These are phyloP conservation scores for Hypoxylon intermedium DNA, from an alignment of 495 filamentous ascomycete genomes.

Conservation along the genomic window DNA sequence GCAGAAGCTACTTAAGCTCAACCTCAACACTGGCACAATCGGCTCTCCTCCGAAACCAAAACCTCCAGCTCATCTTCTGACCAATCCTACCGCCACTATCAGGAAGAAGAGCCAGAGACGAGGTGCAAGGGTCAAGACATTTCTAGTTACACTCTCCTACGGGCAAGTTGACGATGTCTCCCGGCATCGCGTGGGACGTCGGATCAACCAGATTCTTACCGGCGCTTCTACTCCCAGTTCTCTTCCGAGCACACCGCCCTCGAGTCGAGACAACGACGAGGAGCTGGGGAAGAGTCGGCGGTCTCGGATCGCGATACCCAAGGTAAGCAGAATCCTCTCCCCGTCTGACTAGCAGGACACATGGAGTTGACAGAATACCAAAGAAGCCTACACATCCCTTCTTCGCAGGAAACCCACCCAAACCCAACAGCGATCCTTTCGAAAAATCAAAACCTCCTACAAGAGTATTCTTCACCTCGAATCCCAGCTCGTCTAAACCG, in stretches of 20 bases:
- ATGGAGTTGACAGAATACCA: slow-evolving; percentile 33
- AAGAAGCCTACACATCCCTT: slow-evolving; percentile 81
- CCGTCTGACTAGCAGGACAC: slow-evolving; percentile 40
- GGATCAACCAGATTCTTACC: slow-evolving; percentile 45
- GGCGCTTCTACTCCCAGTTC: not conserved
- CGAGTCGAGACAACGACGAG: slow-evolving; percentile 6
- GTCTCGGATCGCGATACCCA: no score
- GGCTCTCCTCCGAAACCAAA: slow-evolving; percentile 59
- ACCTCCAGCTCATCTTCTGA: not conserved
- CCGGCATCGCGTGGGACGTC: slow-evolving; percentile 44
- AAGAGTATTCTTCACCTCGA: slow-evolving; percentile 45
- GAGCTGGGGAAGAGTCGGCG: no score
- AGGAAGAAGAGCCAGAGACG: slow-evolving; percentile 19
- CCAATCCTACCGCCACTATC: not conserved
- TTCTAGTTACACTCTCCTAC: slow-evolving; percentile 46
- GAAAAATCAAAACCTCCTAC: slow-evolving; percentile 27
- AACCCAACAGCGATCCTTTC: slow-evolving; percentile 5
- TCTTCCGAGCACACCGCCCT: slow-evolving; percentile 19
- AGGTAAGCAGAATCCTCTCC: not conserved
- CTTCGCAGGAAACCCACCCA: slow-evolving; percentile 64
- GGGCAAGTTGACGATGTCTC: slow-evolving; percentile 40
- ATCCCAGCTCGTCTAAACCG: slow-evolving; percentile 46
- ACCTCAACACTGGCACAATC: slow-evolving; percentile 60
- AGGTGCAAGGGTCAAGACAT: slow-evolving; percentile 27
- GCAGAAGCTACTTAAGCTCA: slow-evolving; percentile 56